Conservation (phyloP, 148 eudicot genomes). For the Nepenthes gracilis region DNA sequence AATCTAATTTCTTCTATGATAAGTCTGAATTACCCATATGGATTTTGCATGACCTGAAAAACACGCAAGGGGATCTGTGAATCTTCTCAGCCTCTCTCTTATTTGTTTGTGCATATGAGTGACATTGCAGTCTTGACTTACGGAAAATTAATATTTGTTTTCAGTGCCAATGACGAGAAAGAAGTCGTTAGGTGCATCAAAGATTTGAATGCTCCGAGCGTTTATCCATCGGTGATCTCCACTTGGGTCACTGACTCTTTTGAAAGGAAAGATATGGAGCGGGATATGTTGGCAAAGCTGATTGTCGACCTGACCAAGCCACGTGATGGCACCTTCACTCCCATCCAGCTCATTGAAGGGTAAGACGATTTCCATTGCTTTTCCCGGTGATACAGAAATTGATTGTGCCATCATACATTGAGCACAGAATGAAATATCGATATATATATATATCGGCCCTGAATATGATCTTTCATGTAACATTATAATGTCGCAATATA, state of each 20-base stretch:
- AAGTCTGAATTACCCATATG: no score
- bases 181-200: slow-evolving; percentile 70
- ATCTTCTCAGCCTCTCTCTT: no score
- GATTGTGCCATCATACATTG: neutral
- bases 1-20: no score
- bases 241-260: slow-evolving; percentile 76
- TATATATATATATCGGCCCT: no score
- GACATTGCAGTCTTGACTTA: no score
- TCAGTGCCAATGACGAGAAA: slow-evolving; percentile 71
- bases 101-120: no score
- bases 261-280: slow-evolving; percentile 75
- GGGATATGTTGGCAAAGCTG: slow-evolving; percentile 53
- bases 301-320: slow-evolving; percentile 47
- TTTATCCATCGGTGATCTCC: slow-evolving; percentile 64
- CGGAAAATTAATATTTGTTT: neutral
- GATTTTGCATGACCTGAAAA: no score
- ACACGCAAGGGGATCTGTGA: no score
- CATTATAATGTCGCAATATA: no score
- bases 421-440: no score
- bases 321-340: slow-evolving; percentile 33
- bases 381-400: neutral
- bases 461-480: no score
- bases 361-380: slow-evolving; percentile 11
- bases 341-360: slow-evolving; percentile 59
- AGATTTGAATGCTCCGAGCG: slow-evolving; percentile 63